Evolutionary conservation across 1,284 basidiomycete species (phyloP).

Genomic region (Naganishia cerealis): DNA sequence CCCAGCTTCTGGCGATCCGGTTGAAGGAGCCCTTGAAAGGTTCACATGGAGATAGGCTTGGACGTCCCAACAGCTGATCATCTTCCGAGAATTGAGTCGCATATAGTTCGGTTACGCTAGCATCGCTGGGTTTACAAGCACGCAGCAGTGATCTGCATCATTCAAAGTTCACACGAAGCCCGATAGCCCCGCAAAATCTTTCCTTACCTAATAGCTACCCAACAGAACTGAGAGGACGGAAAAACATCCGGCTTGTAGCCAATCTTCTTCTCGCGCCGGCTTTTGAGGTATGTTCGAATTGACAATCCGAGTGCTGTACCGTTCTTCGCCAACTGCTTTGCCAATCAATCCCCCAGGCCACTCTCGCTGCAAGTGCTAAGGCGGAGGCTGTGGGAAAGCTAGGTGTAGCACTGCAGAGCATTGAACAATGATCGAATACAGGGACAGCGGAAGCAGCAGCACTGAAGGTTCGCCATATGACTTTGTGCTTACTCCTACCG

Average conservation of each 20-base stretch:
- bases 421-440: too few species aligned
- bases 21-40: neutral
- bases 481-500: too few species aligned
- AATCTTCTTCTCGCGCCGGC: neutral
- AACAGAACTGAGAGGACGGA: neutral
- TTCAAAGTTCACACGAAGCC: neutral
- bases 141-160: neutral
- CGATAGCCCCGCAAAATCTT: neutral
- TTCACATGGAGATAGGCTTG: neutral
- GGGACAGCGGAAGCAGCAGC: too few species aligned
- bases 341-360: too few species aligned
- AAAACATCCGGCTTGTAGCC: neutral
- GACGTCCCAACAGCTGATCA: neutral
- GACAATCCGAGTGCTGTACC: neutral
- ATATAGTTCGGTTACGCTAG: too few species aligned
- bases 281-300: neutral
- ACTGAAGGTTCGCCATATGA: too few species aligned
- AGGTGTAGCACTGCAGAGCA: too few species aligned
- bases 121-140: neutral
- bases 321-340: too few species aligned
- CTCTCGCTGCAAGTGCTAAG: too few species aligned
- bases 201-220: neutral
- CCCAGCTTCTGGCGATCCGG: neutral
- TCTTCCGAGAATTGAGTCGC: too few species aligned
- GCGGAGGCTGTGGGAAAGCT: too few species aligned